A percentile compares a stretch with the other conserved stretches of the same genome.
Evolutionary conservation across 345 rosid genomes (phyloP).

Genomic region (Eucalyptus grandis): DNA sequence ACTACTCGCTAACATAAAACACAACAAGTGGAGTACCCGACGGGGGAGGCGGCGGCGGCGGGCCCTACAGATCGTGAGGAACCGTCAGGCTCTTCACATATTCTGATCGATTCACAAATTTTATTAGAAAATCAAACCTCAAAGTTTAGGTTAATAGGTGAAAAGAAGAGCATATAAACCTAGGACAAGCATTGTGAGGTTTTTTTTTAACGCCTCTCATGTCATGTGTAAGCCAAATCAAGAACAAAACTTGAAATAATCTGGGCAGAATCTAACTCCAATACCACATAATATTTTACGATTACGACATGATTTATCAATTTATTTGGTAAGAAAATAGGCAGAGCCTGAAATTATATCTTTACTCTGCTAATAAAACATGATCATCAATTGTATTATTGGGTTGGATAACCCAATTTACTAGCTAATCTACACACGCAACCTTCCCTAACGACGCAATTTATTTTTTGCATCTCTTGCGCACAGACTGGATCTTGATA

Average conservation of each 20-base stretch:
- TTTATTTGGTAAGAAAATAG: no score
- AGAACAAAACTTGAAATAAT: rapidly evolving
- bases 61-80: neutral
- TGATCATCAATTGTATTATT: no score
- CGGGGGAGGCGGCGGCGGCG: neutral
- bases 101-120: neutral
- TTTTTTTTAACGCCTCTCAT: neutral
- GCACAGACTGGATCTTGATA: no score
- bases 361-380: no score
- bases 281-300: neutral
- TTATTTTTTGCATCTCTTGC: no score
- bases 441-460: no score
- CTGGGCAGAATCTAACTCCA: rapidly evolving
- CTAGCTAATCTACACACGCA: no score
- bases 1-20: neutral
- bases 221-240: neutral
- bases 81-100: no score
- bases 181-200: neutral
- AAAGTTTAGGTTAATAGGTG: neutral
- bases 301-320: no score
- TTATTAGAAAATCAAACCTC: neutral
- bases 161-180: neutral
- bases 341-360: no score
- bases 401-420: no score
- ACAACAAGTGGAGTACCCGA: neutral